Conservation (phyloP, 345 rosid species). For the Populus davidiana region DNA sequence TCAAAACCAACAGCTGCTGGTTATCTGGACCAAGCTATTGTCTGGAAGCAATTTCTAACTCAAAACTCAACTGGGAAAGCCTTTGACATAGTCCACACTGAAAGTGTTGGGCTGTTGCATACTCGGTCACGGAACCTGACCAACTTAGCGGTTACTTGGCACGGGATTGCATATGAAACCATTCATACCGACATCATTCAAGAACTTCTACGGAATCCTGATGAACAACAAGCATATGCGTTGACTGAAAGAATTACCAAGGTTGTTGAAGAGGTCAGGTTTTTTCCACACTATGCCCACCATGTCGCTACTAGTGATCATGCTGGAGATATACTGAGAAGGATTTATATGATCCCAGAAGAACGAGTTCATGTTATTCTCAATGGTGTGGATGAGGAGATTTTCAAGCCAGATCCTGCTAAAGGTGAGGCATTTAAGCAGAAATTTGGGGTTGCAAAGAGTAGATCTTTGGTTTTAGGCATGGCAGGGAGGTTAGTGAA, state of each 20-base stretch:
- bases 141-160: conserved; percentile 80
- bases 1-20: conserved; percentile 72
- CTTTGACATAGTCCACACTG: conserved; percentile 81
- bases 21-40: conserved; percentile 63
- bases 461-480: conserved; percentile 56
- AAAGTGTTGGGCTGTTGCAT: conserved; percentile 83
- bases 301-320: conserved; percentile 96
- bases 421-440: conserved; percentile 47
- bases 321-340: conserved; percentile 76
- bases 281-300: conserved; percentile 76
- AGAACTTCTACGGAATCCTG: conserved; percentile 59
- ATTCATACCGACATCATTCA: conserved; percentile 87
- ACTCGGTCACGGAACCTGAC: conserved; percentile 60
- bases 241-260: conserved; percentile 53
- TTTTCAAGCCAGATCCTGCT: conserved; percentile 56
- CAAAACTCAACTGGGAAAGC: conserved; percentile 69
- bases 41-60: conserved; percentile 64
- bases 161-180: conserved; percentile 89
- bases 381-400: conserved; percentile 73
- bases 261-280: conserved; percentile 81
- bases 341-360: conserved; percentile 91
- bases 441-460: conserved; percentile 47
- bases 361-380: conserved; percentile 84
- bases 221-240: conserved; percentile 48
- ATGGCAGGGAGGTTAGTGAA: conserved; percentile 84